These are phyloP conservation scores for Polychytrium aggregatum DNA, from an alignment of 192 early-diverging fungal genomes.

Conservation along the genomic window DNA sequence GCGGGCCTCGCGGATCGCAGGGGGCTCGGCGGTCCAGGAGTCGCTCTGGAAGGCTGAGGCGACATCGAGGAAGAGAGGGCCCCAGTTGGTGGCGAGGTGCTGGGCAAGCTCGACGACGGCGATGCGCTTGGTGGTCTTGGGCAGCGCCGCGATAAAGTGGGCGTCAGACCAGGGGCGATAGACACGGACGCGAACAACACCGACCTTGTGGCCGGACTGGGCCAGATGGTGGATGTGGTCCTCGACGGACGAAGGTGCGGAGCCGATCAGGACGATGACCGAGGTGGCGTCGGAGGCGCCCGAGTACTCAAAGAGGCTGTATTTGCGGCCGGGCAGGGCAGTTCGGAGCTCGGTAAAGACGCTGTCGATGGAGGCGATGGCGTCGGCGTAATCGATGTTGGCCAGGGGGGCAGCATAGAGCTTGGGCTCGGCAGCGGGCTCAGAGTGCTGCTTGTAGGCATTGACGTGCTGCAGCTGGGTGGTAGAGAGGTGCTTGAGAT, in stretches of 20 bases:
- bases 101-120: constrained; percentile 58
- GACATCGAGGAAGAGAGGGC: constrained; percentile 77
- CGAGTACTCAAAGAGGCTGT: constrained; percentile 66
- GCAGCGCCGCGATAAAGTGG: constrained; percentile 58
- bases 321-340: constrained; percentile 26
- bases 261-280: constrained; percentile 69
- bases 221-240: constrained; percentile 32
- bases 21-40: constrained; percentile 34
- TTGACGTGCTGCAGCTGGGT: constrained; percentile 1
- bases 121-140: constrained; percentile 45
- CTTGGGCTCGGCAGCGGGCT: not conserved
- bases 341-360: constrained; percentile 50
- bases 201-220: constrained; percentile 32
- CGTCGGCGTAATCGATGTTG: constrained; percentile 30
- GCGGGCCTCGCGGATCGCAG: constrained; percentile 18
- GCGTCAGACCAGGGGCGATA: constrained; percentile 75
- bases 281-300: constrained; percentile 58
- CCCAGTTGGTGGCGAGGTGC: constrained; percentile 52
- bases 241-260: constrained; percentile 35
- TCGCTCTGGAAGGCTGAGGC: constrained; percentile 54
- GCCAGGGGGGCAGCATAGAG: constrained; percentile 14
- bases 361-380: constrained; percentile 39
- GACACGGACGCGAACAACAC: constrained; percentile 63
- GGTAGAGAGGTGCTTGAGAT: constrained; percentile 1
- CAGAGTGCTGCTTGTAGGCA: not conserved